Evolutionary conservation across 2,329 filamentous ascomycete genomes (phyloP), one percentile per base, ranked within the genome.

Genomic region (Paraphoma sp.): DNA sequence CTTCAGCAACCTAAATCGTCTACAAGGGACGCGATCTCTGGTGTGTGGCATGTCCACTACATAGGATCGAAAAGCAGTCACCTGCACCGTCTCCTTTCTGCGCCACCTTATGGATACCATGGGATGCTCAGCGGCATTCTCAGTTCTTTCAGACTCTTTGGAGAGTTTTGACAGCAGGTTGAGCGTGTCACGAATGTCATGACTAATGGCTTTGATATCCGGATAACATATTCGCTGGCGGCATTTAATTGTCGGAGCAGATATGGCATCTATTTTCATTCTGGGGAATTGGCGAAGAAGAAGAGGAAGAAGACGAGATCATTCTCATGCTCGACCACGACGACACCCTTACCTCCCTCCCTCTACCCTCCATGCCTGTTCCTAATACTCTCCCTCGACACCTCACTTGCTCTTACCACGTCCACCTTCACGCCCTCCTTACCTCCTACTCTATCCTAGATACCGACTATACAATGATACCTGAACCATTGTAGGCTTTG

Each of bases 161-260:
- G 65, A 14, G 60, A 67, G 62, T 66, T 53, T 53, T 62, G 62
- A 65, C 62, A 73, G 71, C 71, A 72, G 64, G 67, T 74, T 76
- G 71, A 75, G 74, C 73, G 74, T 68, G 67, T 77, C 66, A 78
- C 72, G 75, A 77, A 67, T 63, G 69, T 78, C 68, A 77, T 72
- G 74, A 77, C 71, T 76, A 76, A 78, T 73, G 75, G 74, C 66
- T 69, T 74, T 69, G 68, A 70, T 70, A 70, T 70, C 68, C 64
- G 68, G 73, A 76, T 71, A 74, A 71, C 67, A 67, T 65, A 64
- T 70, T 57, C 70, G 67, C 66, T 64, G 60, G 59, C 65, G 65
- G 69, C 63, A 58, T 48, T 45, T 46, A 53, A 56, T 23, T 55
- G 57, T 67, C 58, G 60, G 57, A 56, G 65, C 64, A 67, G 64